phyloP scores from a whole-genome alignment of 306 rosid species.

The Leucaena leucocephala region DNA sequence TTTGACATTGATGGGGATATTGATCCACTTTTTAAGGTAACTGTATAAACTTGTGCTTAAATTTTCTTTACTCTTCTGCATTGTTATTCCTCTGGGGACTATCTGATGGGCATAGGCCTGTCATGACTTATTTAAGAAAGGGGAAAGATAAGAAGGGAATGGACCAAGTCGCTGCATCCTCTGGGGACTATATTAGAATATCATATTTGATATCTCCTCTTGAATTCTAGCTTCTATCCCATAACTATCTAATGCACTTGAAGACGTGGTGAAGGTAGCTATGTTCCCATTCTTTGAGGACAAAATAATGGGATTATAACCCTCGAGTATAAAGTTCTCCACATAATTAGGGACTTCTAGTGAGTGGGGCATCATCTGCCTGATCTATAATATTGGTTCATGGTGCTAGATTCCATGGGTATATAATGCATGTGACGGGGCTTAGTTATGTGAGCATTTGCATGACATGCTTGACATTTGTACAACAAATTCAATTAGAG shows the following conservation, averaged over 20 bases:
- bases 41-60: not conserved
- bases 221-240: not conserved
- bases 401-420: not conserved
- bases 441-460: constrained; percentile 2
- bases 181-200: not conserved
- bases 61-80: constrained; percentile 11
- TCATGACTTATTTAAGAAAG: not conserved
- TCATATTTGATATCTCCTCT: not conserved
- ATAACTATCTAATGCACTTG: not conserved
- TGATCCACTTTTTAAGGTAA: constrained; percentile 91
- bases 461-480: constrained; percentile 8
- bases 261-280: not conserved
- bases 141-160: not conserved
- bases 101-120: not conserved
- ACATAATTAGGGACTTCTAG: not conserved
- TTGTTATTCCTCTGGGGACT: constrained; percentile 11
- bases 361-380: not conserved
- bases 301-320: constrained; percentile 2
- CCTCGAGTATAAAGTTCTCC: not conserved
- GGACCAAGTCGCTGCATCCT: not conserved
- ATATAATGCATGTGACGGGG: not conserved
- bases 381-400: not conserved
- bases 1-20: constrained; percentile 91
- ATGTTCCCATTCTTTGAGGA: not conserved
- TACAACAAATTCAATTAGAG: not conserved